Percentiles rank a stretch among this genome's conserved stretches.
phyloP scores from a whole-genome alignment of 1,139 yeast species.

The Candida mesenterica region DNA sequence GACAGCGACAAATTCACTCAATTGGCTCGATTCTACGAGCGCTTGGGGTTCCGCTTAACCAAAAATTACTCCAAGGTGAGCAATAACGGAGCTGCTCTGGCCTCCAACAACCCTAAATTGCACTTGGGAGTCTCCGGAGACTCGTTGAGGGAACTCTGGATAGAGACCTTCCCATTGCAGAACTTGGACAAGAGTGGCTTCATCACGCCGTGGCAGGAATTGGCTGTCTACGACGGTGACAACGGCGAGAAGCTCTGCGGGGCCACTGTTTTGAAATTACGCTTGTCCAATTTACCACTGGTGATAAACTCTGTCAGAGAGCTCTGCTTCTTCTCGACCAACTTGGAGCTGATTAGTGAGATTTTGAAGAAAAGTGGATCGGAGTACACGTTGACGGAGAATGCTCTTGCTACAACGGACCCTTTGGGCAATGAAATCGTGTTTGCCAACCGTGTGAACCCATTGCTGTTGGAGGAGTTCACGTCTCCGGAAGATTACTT shows the following conservation, averaged over 20 bases:
- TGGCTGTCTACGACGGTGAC: constrained; percentile 54
- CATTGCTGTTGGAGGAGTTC: constrained; percentile 29
- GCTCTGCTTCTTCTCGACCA: constrained; percentile 52
- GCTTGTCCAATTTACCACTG: constrained; percentile 45
- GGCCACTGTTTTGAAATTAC: constrained; percentile 50
- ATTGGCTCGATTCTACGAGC: constrained; percentile 52
- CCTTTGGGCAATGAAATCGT: constrained; percentile 56
- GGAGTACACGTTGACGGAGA: constrained; percentile 16
- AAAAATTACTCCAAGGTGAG: constrained; percentile 52
- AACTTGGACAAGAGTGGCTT: constrained; percentile 45
- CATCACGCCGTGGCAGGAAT: constrained; percentile 59
- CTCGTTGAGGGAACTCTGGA: constrained; percentile 67
- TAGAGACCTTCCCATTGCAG: constrained; percentile 64
- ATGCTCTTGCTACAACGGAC: constrained; percentile 39
- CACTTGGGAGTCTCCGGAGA: constrained; percentile 60
- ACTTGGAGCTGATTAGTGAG: constrained; percentile 36
- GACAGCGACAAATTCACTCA: constrained; percentile 45
- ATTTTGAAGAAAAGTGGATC: constrained; percentile 28
- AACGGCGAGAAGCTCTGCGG: constrained; percentile 26
- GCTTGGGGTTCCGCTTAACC: constrained; percentile 58
- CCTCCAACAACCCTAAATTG: constrained; percentile 26
- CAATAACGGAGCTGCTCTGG: constrained; percentile 39
- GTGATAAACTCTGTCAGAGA: constrained; percentile 33
- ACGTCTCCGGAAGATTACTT: constrained; percentile 31
- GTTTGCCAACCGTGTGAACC: constrained; percentile 38